Base-by-base conservation (phyloP, 331 rosid genomes). In the Malus hybrid region DNA sequence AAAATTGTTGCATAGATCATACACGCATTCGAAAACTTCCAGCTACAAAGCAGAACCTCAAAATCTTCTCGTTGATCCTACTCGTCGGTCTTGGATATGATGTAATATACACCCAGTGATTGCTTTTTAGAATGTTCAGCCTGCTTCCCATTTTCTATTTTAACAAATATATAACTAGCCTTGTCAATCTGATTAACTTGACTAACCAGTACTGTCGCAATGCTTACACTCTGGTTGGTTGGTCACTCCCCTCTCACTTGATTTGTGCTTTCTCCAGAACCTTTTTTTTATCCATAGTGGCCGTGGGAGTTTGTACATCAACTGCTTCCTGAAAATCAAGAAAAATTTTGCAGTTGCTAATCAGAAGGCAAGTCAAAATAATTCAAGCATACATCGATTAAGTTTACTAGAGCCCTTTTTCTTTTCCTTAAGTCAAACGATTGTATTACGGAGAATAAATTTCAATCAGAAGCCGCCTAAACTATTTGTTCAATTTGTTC, bases 321-420 rank as follows among this genome's bases (percentile, higher is more conserved):
- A 77, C 82, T 26, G 85, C 68, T 69, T 82, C 96, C 97, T 92
- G 93, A 39, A 77, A 78, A 84, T 60, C 78, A 78, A n/a, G 48
- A 46, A 65, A 58, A 42, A 80, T 36, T 57, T 50, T 44, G 68
- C 78, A 78, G 11, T 63, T 55, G 30, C 30, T 28, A 28, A 28
- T 28, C 30, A 28, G 30, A 28, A 28, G 24, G 58, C 20, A 70
- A 48, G 53, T 48, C 9, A 44, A 72, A 57, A 36, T 6, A 66
- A 16, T 36, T 53, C 6, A 76, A 73, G 66, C 33, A 71, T 55
- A 10, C 36, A 5, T 52, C 3, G 12, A 53, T 32, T 29, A 5
- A 53, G 50, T 10, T 58, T 10, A 58, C 13, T 22, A 58, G 26
- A 22, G 15, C 24, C 29, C 6, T 2, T 58, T 58, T 58, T 58